Base-by-base conservation (phyloP, 2,329 filamentous ascomycete species). In the Stagonosporopsis chrysanthemi region DNA sequence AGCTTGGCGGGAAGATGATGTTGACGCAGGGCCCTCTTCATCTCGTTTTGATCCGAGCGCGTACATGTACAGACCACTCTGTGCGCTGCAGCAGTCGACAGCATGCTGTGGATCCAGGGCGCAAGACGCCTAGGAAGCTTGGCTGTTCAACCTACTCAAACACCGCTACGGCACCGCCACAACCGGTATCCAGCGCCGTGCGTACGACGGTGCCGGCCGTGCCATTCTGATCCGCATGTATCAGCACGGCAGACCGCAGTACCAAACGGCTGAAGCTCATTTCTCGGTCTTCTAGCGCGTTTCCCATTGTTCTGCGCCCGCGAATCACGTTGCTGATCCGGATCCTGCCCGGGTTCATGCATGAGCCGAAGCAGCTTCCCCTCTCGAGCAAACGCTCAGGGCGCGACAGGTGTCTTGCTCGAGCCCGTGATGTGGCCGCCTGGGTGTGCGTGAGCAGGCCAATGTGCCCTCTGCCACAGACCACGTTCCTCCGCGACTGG, bases 251-350 rank as follows among this genome's bases (percentile, higher is more conserved):
- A 41, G 17, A 50, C 33, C 41, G 40, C 19, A 39, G 42, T 22
- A 14, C 35, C 45, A 44, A 31, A 38, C 17, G 22, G 38, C 55
- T 48, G 45, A 53, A 45, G 22, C 44, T 50, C 46, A 58, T 51
- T 52, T 47, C 46, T 33, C 47, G 52, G 29, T 49, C 58, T 61
- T 61, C 58, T 61, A 56, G 58, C 43, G 54, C 36, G 58, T 58
- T 58, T 58, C 58, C 49, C 5, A 23, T 52, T 39, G 8, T 47
- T 44, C 47, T 35, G 28, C 47, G 31, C 42, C 48, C 15, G 46
- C 51, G 45, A 59, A 59, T 55, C 56, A 47, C 22, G 17, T 33
- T 55, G 51, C 50, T 42, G 51, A 55, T 55, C 51, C 48, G 44
- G 43, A 12, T 43, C 35, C 24, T 47, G 33, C 49, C 46, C 46